Conservation (phyloP, 768 basidiomycete genomes). For the Hysterangium stoloniferum region DNA sequence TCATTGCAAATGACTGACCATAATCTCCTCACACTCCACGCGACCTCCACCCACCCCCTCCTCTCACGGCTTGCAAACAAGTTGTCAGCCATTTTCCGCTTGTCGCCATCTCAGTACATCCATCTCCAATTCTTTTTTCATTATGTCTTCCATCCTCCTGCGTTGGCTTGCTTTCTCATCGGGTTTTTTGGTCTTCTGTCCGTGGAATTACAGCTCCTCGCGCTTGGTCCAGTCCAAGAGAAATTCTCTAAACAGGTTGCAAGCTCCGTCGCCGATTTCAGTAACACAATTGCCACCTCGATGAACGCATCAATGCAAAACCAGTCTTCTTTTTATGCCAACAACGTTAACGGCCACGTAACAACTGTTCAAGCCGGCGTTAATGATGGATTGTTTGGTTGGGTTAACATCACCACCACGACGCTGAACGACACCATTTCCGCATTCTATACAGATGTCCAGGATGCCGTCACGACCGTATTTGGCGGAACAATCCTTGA, state of each 20-base stretch:
- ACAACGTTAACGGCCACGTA: constrained; percentile 66
- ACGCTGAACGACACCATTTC: constrained; percentile 82
- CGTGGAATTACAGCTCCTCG: constrained; percentile 80
- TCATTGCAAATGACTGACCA: constrained; percentile 41
- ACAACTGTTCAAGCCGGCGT: constrained; percentile 63
- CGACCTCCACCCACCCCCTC: constrained; percentile 63
- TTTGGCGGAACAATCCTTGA: constrained; percentile 85
- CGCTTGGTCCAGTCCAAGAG: constrained; percentile 62
- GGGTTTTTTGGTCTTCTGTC: constrained; percentile 86
- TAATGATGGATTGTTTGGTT: constrained; percentile 86
- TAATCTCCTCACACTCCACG: constrained; percentile 70
- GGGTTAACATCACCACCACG: constrained; percentile 87
- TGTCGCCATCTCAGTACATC: constrained; percentile 55
- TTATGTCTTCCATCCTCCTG: constrained; percentile 88
- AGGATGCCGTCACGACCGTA: constrained; percentile 63
- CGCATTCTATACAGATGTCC: constrained; percentile 80
- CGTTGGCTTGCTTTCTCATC: constrained; percentile 84
- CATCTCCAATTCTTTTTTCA: constrained; percentile 83
- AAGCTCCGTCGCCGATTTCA: constrained; percentile 55
- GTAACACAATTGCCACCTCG: constrained; percentile 59
- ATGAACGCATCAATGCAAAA: constrained; percentile 82
- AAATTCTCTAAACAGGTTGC: constrained; percentile 60
- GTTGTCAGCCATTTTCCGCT: constrained; percentile 40
- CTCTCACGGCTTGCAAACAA: constrained; percentile 56
- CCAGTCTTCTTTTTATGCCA: constrained; percentile 71